Percentiles rank a stretch among this genome's conserved stretches.
phyloP scores from a whole-genome alignment of 805 yeast species.

The Candida succiphila region DNA sequence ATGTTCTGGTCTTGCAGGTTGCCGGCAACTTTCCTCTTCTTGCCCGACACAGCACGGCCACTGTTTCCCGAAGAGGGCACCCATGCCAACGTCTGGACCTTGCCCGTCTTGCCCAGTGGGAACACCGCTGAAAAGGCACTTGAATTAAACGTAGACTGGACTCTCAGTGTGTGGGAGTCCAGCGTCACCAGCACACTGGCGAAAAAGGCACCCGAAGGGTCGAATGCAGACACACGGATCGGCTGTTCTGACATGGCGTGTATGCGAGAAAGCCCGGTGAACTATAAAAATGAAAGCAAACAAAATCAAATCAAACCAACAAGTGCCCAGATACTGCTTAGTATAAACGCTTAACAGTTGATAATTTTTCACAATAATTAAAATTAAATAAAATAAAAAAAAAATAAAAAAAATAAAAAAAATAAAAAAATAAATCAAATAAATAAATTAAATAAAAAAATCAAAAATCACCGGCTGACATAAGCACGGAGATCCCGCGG shows the following conservation, averaged over 20 bases:
- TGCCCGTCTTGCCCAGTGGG: conserved; percentile 40
- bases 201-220: conserved; percentile 48
- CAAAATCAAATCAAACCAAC: too few species aligned
- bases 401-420: background rate
- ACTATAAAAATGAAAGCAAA: too few species aligned
- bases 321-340: background rate
- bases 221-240: conserved; percentile 38
- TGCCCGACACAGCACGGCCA: too few species aligned
- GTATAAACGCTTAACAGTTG: background rate
- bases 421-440: too few species aligned
- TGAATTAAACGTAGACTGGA: conserved; percentile 40
- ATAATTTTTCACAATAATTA: background rate
- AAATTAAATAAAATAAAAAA: background rate
- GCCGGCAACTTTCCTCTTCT: conserved; percentile 2
- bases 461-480: too few species aligned
- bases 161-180: conserved; percentile 61
- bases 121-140: conserved; percentile 28
- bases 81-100: conserved; percentile 47
- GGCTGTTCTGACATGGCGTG: too few species aligned
- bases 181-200: conserved; percentile 61
- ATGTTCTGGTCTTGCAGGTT: conserved; percentile 33
- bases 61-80: conserved; percentile 12
- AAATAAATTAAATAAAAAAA: too few species aligned
- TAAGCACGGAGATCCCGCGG: too few species aligned
- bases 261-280: too few species aligned